These are phyloP conservation scores for Argentina anserina DNA, from an alignment of 306 rosid species.

Conservation along the genomic window DNA sequence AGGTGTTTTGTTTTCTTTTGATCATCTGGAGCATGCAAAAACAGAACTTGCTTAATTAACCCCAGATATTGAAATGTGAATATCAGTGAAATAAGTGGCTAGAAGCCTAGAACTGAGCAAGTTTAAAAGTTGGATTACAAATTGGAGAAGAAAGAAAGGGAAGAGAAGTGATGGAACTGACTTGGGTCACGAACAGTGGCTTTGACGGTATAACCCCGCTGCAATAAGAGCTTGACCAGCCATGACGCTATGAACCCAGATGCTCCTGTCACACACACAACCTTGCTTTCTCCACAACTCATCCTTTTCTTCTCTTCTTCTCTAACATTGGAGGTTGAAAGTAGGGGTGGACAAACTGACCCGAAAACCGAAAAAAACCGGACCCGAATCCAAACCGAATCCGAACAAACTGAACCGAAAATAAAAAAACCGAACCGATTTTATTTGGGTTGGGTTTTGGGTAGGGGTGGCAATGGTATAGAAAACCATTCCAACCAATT, in stretches of 20 bases:
- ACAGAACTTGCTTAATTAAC: background rate
- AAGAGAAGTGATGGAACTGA: background rate
- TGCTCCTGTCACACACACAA: constrained; percentile 22
- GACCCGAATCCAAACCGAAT: no score
- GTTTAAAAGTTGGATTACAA: background rate
- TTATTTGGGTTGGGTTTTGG: no score
- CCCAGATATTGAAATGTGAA: background rate
- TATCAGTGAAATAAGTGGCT: no score
- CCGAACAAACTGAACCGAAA: no score
- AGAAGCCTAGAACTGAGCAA: background rate
- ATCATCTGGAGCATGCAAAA: constrained; percentile 4
- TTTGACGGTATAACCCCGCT: constrained; percentile 16
- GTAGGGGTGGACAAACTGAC: no score
- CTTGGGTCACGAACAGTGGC: constrained; percentile 27
- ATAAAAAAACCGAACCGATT: no score
- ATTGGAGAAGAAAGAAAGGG: background rate
- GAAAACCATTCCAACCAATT: no score
- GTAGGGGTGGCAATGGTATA: no score
- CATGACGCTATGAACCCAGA: constrained; percentile 21
- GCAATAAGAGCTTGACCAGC: constrained; percentile 21
- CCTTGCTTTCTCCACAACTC: background rate
- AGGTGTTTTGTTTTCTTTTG: constrained; percentile 14
- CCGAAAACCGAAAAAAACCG: no score
- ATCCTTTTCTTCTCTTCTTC: background rate
- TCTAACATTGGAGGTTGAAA: background rate